Evolutionary conservation across 2,329 filamentous ascomycete species (phyloP).

Genomic region (Aspergillus sp.): DNA sequence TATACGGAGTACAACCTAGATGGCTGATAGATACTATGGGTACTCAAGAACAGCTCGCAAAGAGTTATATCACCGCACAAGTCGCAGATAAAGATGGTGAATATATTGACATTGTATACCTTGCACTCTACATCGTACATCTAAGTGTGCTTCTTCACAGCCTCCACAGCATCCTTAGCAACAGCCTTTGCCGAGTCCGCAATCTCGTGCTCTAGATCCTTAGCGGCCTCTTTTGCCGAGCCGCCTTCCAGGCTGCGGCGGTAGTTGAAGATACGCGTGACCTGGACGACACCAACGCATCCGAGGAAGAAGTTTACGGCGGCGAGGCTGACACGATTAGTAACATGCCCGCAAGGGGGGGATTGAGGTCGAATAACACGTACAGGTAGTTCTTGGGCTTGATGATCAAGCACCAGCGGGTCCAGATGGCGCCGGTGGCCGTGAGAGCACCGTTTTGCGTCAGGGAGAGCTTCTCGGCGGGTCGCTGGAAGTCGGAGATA

Average conservation of each 20-base stretch:
- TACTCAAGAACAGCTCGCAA: too few species aligned
- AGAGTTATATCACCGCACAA: background rate
- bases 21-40: too few species aligned
- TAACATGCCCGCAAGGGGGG: background rate
- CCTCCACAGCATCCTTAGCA: constrained; percentile 36
- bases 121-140: background rate
- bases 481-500: constrained; percentile 87
- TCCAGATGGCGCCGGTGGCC: constrained; percentile 95
- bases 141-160: constrained; percentile 38
- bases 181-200: constrained; percentile 42
- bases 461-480: constrained; percentile 88
- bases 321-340: constrained; percentile 66
- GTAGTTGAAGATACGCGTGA: constrained; percentile 73
- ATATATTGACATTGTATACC: background rate
- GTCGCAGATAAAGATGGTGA: background rate
- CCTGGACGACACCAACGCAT: constrained; percentile 81
- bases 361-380: constrained; percentile 35
- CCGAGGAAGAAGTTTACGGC: constrained; percentile 98
- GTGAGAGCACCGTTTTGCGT: constrained; percentile 91
- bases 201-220: constrained; percentile 43
- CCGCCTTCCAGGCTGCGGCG: constrained; percentile 58
- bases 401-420: constrained; percentile 97
- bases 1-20: too few species aligned
- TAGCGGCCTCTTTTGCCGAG: constrained; percentile 42
- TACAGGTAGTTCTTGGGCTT: constrained; percentile 89